Conservation (phyloP, 1,139 yeast species). For the Yamadazyma diospyri region DNA sequence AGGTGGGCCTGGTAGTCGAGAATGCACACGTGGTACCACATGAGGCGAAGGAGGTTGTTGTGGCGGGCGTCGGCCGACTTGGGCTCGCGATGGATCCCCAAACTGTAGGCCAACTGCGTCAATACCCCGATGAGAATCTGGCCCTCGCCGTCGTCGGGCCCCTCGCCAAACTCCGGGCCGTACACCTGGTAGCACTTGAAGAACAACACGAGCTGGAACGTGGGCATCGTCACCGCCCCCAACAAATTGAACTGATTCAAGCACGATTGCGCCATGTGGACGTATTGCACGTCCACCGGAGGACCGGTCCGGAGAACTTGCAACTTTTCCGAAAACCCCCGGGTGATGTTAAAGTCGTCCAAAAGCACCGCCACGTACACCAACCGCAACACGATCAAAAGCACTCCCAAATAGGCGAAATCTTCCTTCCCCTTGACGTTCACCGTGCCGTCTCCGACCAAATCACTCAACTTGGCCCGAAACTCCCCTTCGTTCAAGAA, state of each 20-base stretch:
- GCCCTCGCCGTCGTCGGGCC: conserved; percentile 46
- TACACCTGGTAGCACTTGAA: conserved; percentile 34
- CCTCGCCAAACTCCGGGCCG: conserved; percentile 51
- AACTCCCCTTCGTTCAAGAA: conserved; percentile 40
- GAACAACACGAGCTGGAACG: conserved; percentile 46
- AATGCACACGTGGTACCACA: conserved; percentile 24
- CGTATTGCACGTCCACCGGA: conserved; percentile 27
- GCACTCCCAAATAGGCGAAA: conserved; percentile 22
- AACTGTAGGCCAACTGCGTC: conserved; percentile 37
- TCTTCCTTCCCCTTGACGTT: conserved; percentile 14
- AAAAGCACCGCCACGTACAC: conserved; percentile 19
- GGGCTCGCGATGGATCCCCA: conserved; percentile 47
- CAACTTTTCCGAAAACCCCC: conserved; percentile 2
- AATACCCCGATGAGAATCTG: conserved; percentile 35
- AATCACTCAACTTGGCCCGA: conserved; percentile 16
- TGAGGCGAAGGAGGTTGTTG: conserved; percentile 30
- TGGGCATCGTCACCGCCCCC: conserved; percentile 37
- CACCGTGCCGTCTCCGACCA: conserved; percentile 14
- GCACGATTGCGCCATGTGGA: conserved; percentile 35
- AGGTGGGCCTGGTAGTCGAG: conserved; percentile 33
- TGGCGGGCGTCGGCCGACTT: conserved; percentile 20
- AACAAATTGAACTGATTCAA: conserved; percentile 36
- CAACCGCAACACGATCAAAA: conserved; percentile 20
- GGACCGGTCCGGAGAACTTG: conserved; percentile 9
- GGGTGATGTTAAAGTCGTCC: conserved; percentile 18